Evolutionary conservation across 371 early-diverging fungal species (phyloP).

Genomic region (Mucor racemosus): DNA sequence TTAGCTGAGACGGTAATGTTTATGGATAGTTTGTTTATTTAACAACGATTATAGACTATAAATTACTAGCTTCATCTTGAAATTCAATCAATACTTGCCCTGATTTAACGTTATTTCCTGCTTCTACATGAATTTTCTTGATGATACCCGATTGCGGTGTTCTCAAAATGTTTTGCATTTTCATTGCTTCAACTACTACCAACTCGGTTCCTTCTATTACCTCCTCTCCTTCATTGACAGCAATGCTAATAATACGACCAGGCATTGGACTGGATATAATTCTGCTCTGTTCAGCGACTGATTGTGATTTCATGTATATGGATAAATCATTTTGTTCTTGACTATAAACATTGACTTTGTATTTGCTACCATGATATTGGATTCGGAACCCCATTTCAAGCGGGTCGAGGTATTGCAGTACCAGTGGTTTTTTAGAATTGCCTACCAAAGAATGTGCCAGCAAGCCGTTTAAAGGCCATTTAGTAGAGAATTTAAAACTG

Average conservation of each 20-base stretch:
- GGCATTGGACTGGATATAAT: conserved; percentile 93
- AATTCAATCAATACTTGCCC: conserved; percentile 90
- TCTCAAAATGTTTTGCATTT: conserved; percentile 96
- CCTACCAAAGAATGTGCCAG: conserved; percentile 65
- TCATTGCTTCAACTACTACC: conserved; percentile 97
- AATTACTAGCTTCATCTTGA: conserved; percentile 42
- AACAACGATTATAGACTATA: too few relatives aligned
- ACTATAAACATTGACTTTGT: conserved; percentile 69
- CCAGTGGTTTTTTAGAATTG: conserved; percentile 47
- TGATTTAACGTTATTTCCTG: conserved; percentile 80
- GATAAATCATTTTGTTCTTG: conserved; percentile 67
- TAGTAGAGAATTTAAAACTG: conserved; percentile 43
- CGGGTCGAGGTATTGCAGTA: conserved; percentile 82
- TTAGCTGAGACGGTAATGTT: too few relatives aligned
- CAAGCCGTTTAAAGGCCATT: conserved; percentile 80
- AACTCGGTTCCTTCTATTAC: conserved; percentile 85
- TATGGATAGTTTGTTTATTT: too few relatives aligned
- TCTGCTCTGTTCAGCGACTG: conserved; percentile 72
- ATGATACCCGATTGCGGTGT: conserved; percentile 82
- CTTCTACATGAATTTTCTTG: conserved; percentile 75
- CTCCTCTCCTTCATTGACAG: conserved; percentile 84
- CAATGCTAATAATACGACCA: conserved; percentile 84
- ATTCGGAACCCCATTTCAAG: conserved; percentile 79
- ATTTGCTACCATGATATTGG: conserved; percentile 87
- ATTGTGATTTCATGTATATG: conserved; percentile 78